Evolutionary conservation across 768 basidiomycete genomes (phyloP).

Genomic region (Tylopilus balloui): DNA sequence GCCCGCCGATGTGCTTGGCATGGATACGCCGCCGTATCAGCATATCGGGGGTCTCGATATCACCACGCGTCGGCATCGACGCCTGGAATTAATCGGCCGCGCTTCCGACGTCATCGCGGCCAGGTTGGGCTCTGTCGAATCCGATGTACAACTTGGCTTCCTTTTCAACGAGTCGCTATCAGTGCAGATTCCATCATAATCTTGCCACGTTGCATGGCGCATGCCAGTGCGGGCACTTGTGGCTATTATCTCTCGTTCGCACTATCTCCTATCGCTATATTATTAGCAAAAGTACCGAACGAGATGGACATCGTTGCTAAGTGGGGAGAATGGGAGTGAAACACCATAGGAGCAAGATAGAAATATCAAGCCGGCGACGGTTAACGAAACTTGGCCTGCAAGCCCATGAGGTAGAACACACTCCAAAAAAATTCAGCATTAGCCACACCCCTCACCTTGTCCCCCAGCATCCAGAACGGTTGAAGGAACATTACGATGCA

Average conservation of each 20-base stretch:
- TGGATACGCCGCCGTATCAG: no score
- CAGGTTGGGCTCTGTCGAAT: background rate
- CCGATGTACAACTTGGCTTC: background rate
- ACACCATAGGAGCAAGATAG: background rate
- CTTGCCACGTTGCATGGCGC: background rate
- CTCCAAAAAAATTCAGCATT: background rate
- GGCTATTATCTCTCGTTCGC: constrained; percentile 15
- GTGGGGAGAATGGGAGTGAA: background rate
- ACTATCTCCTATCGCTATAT: background rate
- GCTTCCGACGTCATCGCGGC: background rate
- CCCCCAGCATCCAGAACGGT: no score
- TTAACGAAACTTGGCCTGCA: background rate
- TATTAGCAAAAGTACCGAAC: no score
- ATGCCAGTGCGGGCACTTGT: constrained; percentile 15
- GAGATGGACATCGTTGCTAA: no score
- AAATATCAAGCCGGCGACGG: background rate
- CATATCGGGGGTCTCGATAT: background rate
- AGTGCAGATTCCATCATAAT: background rate
- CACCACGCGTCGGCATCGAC: no score
- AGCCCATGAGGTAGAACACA: background rate
- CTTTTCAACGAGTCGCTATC: background rate
- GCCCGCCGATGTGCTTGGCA: no score
- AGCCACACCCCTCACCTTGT: background rate
- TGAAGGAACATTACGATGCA: no score
- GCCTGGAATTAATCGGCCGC: background rate